Evolutionary conservation across 1,284 basidiomycete genomes (phyloP).

Genomic region (Rhizoctonia solani): DNA sequence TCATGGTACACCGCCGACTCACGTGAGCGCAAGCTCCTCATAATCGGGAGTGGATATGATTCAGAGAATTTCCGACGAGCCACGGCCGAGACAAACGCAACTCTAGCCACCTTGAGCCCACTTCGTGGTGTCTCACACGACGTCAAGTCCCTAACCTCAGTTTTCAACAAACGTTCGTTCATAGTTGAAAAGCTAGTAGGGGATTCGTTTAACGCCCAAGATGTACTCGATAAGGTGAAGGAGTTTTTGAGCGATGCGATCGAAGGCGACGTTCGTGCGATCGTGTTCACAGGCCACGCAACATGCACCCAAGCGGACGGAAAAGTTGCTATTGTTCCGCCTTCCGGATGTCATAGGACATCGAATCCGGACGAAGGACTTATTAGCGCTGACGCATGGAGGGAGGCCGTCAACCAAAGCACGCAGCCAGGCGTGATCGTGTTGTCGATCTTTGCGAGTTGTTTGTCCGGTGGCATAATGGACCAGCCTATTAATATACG

Average conservation of each 20-base stretch:
- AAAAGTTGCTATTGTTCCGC: slow-evolving; percentile 11
- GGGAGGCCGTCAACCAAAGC: neutral
- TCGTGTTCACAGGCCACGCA: slow-evolving; percentile 22
- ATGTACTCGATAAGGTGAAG: neutral
- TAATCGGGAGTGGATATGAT: slow-evolving; percentile 19
- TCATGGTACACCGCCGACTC: slow-evolving; percentile 6
- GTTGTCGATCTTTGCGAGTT: slow-evolving; percentile 12
- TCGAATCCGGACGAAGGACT: neutral
- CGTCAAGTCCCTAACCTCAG: slow-evolving; percentile 10
- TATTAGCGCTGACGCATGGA: slow-evolving; percentile 6
- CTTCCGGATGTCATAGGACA: neutral
- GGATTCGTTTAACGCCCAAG: neutral
- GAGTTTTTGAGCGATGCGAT: neutral
- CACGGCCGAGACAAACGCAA: neutral
- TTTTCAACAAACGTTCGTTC: neutral
- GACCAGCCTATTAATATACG: slow-evolving; percentile 1
- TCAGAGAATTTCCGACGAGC: neutral
- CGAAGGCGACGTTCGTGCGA: slow-evolving; percentile 23
- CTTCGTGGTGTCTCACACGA: neutral
- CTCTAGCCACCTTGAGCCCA: too few species aligned
- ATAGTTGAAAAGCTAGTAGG: slow-evolving; percentile 7
- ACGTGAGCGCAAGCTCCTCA: slow-evolving; percentile 15
- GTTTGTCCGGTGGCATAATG: slow-evolving; percentile 13
- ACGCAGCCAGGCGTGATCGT: slow-evolving; percentile 24
- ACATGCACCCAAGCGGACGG: neutral